phyloP scores from a whole-genome alignment of 2,329 filamentous ascomycete species.

The Penicillium sp. region DNA sequence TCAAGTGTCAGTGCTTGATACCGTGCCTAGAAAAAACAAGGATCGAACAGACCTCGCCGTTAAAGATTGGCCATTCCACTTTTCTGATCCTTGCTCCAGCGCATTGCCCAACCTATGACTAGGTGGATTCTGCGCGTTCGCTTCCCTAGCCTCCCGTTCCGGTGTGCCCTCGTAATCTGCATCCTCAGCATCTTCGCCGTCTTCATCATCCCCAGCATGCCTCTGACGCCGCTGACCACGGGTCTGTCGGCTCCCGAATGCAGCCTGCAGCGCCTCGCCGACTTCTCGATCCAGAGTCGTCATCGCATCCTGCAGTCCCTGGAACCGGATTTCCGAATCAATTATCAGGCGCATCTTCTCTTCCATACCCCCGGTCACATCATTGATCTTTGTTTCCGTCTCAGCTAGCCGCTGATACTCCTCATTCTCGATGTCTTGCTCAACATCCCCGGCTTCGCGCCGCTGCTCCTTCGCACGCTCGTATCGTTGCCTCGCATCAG shows the following conservation, averaged over 20 bases:
- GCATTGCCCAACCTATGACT: slow-evolving; percentile 35
- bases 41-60: slow-evolving; percentile 36
- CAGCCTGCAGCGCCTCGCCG: slow-evolving; percentile 28
- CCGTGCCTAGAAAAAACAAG: slow-evolving; percentile 14
- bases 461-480: slow-evolving; percentile 35
- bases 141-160: slow-evolving; percentile 36
- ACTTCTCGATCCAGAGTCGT: slow-evolving; percentile 41
- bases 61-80: slow-evolving; percentile 40
- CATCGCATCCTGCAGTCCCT: slow-evolving; percentile 44
- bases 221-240: slow-evolving; percentile 14
- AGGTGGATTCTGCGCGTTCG: slow-evolving; percentile 28
- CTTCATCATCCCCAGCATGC: slow-evolving; percentile 21
- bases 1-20: slow-evolving; percentile 14
- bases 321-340: slow-evolving; percentile 51
- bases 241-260: slow-evolving; percentile 32
- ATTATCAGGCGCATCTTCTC: slow-evolving; percentile 54
- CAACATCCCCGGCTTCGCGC: slow-evolving; percentile 17
- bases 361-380: slow-evolving; percentile 54
- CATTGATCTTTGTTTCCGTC: slow-evolving; percentile 46
- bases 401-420: slow-evolving; percentile 39
- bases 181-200: slow-evolving; percentile 39
- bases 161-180: slow-evolving; percentile 38
- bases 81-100: slow-evolving; percentile 29
- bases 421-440: slow-evolving; percentile 24
- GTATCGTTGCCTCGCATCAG: slow-evolving; percentile 37